These are phyloP conservation scores for Coemansia sp. DNA, from an alignment of 192 early-diverging fungal species.

Conservation along the genomic window DNA sequence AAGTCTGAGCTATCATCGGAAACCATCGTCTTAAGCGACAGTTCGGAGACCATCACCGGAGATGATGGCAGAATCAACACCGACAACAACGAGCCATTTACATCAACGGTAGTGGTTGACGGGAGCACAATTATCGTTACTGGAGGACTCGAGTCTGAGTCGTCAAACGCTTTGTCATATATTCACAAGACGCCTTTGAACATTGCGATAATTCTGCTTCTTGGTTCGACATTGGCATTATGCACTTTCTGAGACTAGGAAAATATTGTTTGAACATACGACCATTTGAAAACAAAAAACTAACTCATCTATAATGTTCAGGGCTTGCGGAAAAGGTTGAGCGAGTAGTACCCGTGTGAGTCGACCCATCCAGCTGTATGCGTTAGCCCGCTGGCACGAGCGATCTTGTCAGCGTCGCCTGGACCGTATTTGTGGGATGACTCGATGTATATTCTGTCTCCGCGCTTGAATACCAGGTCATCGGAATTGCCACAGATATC, in stretches of 20 bases:
- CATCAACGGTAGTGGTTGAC: slow-evolving; percentile 35
- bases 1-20: slow-evolving; percentile 20
- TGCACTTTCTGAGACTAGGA: not conserved
- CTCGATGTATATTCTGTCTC: slow-evolving; percentile 87
- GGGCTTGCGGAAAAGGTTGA: slow-evolving; percentile 61
- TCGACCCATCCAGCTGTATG: slow-evolving; percentile 59
- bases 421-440: slow-evolving; percentile 82
- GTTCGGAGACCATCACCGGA: not conserved
- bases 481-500: slow-evolving; percentile 20
- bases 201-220: not conserved
- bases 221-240: not conserved
- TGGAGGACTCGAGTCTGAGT: slow-evolving; percentile 5
- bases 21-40: slow-evolving; percentile 12
- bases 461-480: slow-evolving; percentile 58
- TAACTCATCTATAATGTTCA: not conserved
- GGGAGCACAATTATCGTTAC: slow-evolving; percentile 39
- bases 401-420: slow-evolving; percentile 57
- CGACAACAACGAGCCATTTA: slow-evolving; percentile 13
- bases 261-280: not conserved
- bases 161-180: not conserved
- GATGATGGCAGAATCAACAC: slow-evolving; percentile 12
- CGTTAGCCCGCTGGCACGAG: slow-evolving; percentile 50
- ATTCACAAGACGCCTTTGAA: not conserved
- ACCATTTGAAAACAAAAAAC: not conserved
- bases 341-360: slow-evolving; percentile 55